These are phyloP conservation scores for Cystobasidium ongulense DNA, from an alignment of 768 basidiomycete genomes.

Conservation along the genomic window DNA sequence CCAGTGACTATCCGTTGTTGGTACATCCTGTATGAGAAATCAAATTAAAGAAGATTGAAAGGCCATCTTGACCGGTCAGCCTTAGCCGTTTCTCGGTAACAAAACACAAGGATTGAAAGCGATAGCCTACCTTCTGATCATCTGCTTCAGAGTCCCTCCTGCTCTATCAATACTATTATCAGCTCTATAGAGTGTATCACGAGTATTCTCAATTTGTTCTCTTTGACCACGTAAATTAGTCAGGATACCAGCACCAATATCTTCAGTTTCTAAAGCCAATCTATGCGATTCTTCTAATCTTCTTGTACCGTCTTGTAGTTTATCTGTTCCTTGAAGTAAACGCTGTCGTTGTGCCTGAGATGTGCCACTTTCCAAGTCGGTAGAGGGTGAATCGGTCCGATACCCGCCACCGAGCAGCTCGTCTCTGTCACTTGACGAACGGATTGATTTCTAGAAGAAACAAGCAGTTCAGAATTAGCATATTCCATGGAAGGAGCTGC, in stretches of 20 bases:
- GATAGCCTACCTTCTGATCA: slow-evolving; percentile 75
- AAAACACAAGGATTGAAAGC: slow-evolving; percentile 9
- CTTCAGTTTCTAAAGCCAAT: slow-evolving; percentile 90
- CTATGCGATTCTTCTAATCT: slow-evolving; percentile 83
- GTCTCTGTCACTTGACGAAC: slow-evolving; percentile 60
- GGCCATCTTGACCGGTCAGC: slow-evolving; percentile 24
- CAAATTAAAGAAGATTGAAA: slow-evolving; percentile 30
- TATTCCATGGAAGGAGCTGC: too few species aligned
- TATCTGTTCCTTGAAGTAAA: slow-evolving; percentile 65
- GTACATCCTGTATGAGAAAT: slow-evolving; percentile 68
- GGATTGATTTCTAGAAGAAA: slow-evolving; percentile 56
- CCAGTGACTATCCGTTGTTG: slow-evolving; percentile 84
- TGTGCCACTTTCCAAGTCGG: slow-evolving; percentile 59
- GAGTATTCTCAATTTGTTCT: slow-evolving; percentile 86
- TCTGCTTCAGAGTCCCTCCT: slow-evolving; percentile 81
- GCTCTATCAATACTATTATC: slow-evolving; percentile 85
- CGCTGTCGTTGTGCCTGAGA: slow-evolving; percentile 65
- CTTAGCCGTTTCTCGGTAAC: neutral
- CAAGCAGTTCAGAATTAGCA: neutral
- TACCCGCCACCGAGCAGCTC: slow-evolving; percentile 60
- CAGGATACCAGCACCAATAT: slow-evolving; percentile 86
- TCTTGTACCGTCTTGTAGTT: slow-evolving; percentile 73
- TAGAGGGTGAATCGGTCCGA: slow-evolving; percentile 49
- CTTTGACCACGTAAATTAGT: slow-evolving; percentile 73
- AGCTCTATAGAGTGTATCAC: slow-evolving; percentile 81